phyloP scores from a whole-genome alignment of 2,329 filamentous ascomycete genomes.

The Claviceps quebecensis region DNA sequence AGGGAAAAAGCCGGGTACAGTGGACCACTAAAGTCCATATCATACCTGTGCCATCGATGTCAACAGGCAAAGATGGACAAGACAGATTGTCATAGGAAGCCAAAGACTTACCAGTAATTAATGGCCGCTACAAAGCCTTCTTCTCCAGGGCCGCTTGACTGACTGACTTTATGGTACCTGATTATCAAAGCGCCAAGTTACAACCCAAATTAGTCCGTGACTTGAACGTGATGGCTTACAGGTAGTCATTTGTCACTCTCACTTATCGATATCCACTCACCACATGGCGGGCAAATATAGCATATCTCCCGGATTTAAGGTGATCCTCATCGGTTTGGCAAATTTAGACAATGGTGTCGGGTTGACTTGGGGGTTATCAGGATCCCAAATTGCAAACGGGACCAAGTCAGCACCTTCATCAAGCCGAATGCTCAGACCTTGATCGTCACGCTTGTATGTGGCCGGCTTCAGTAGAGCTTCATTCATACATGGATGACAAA shows the following conservation, averaged over 20 bases:
- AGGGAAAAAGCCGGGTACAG: conserved; percentile 51
- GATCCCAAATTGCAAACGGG: conserved; percentile 65
- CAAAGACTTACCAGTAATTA: conserved; percentile 56
- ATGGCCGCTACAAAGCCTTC: conserved; percentile 65
- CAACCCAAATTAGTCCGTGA: neutral
- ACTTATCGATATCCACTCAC: conserved; percentile 26
- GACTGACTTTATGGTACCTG: conserved; percentile 68
- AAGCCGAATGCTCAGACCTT: conserved; percentile 16
- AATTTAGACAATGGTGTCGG: conserved; percentile 45
- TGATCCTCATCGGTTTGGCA: conserved; percentile 50
- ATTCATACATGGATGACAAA: conserved; percentile 54
- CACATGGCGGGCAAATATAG: conserved; percentile 71
- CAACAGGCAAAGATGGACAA: neutral
- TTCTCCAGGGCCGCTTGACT: conserved; percentile 50
- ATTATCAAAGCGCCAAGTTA: neutral
- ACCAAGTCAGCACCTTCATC: conserved; percentile 28
- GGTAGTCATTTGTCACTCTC: too few species aligned
- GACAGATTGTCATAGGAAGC: neutral
- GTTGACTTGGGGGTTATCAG: conserved; percentile 38
- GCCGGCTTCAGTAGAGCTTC: conserved; percentile 44
- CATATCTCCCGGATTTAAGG: conserved; percentile 61
- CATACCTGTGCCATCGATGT: conserved; percentile 41
- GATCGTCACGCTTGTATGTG: conserved; percentile 35
- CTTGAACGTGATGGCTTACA: neutral
- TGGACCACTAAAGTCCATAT: conserved; percentile 61